A percentile compares a stretch with the other conserved stretches of the same genome.
Evolutionary conservation across 2,329 filamentous ascomycete species (phyloP).

Genomic region (Apiospora phragmitis): DNA sequence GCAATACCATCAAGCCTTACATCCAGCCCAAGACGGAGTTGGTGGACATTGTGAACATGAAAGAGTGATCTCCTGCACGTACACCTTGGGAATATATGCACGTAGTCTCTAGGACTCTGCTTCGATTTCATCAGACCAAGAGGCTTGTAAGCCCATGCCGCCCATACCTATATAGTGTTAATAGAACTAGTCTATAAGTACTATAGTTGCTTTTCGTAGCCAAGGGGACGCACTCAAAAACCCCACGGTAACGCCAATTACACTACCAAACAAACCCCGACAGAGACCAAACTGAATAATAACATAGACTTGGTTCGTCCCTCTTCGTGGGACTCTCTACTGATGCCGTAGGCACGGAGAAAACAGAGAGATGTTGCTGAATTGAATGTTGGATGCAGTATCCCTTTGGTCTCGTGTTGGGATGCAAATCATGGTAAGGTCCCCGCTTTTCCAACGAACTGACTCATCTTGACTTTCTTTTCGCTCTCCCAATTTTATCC

Average conservation of each 20-base stretch:
- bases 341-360: background rate
- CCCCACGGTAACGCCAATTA: background rate
- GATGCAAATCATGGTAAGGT: background rate
- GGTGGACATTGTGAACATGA: constrained; percentile 20
- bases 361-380: background rate
- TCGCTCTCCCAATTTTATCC: background rate
- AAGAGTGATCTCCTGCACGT: background rate
- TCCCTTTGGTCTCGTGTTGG: background rate
- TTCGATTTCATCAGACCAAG: background rate
- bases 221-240: background rate
- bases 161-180: background rate
- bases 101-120: background rate
- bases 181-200: background rate
- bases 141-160: background rate
- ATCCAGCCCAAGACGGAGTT: constrained; percentile 34
- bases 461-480: background rate
- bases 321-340: background rate
- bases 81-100: background rate
- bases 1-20: constrained; percentile 29
- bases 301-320: background rate
- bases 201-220: background rate
- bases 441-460: background rate
- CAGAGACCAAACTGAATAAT: background rate
- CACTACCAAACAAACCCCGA: background rate
- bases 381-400: background rate